phyloP scores from a whole-genome alignment of 352 stramenopile species.

The Halophytophthora batemanensis region DNA sequence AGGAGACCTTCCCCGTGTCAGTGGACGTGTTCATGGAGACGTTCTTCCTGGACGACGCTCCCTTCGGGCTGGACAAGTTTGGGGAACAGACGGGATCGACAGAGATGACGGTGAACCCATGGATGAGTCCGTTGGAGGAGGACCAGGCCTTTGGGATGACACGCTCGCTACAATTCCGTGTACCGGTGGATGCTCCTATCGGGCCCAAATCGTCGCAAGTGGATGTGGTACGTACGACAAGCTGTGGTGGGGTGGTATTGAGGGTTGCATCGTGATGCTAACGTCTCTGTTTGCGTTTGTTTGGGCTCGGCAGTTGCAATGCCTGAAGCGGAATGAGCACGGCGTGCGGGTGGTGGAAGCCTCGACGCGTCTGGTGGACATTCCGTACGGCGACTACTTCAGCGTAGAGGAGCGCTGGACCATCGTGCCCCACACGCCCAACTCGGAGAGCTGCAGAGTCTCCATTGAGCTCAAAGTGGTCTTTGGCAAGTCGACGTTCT shows the following conservation, averaged over 20 bases:
- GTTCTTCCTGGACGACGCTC: constrained; percentile 65
- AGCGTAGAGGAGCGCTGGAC: constrained; percentile 84
- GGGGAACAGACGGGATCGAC: constrained; percentile 55
- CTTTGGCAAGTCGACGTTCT: constrained; percentile 84
- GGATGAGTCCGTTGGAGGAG: constrained; percentile 47
- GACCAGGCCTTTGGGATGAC: constrained; percentile 45
- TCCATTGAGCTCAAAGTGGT: constrained; percentile 81
- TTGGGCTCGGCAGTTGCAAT: constrained; percentile 49
- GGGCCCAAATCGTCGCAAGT: constrained; percentile 81
- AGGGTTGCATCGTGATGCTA: neutral
- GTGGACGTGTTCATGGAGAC: constrained; percentile 65
- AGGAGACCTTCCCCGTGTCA: constrained; percentile 59
- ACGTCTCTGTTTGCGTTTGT: neutral
- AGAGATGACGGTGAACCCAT: constrained; percentile 72
- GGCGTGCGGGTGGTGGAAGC: constrained; percentile 60
- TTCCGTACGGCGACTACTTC: constrained; percentile 87
- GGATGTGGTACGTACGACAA: constrained; percentile 44
- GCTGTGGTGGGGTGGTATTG: neutral
- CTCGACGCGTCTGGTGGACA: constrained; percentile 76
- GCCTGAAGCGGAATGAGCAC: constrained; percentile 40
- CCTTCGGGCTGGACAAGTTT: constrained; percentile 71
- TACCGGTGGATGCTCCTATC: constrained; percentile 77
- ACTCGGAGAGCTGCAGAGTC: constrained; percentile 50
- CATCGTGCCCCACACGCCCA: constrained; percentile 43
- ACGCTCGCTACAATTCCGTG: constrained; percentile 67